Evolutionary conservation across 1,284 basidiomycete species (phyloP), one percentile per base, ranked within the genome.

Genomic region (Apiotrichum akiyoshidainum): DNA sequence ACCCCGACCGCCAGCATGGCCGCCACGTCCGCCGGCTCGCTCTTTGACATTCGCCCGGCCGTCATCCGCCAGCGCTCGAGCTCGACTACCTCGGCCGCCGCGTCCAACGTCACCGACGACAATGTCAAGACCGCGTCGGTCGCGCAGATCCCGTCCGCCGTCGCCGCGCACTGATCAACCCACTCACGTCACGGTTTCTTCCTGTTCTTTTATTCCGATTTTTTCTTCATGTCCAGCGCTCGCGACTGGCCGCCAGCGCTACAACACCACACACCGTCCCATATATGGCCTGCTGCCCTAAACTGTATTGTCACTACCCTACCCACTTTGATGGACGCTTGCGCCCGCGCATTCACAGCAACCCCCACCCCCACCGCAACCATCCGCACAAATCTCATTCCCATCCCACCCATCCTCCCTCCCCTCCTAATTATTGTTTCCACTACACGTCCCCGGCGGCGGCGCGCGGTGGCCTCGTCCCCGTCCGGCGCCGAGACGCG

Each of bases 1-100:
- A 63, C 61, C 12, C 61, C 61, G 5, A 63, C 61, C 31, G 60
- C 59, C 39, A 56, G 54, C 39, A 54, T 53, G 49, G 58, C 58
- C 21, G 52, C 53, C 46, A 63, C 47, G 22, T 54, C 53, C 35
- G 52, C 55, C 9, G 54, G 56, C 9, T 60, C 58, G 34, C 53
- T 63, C 33, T 58, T 63, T 41, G 58, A 60, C 42, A 35, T 56
- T 16, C 57, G 34, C n/a, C 52, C 58, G 7, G 40, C 54, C 9
- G 51, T 44, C 3, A 50, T 60, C 39, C 58, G 61, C 22, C 55
- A 63, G 31, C 52, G 60, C 45, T 55, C 60, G 11, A 58, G 58
- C 58, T 55, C 53, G 22, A 37, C 13, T 21, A 49, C 49, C 22
- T 59, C 57, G 16, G 47, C 54, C 26, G 39, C 35, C 13, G 55